Evolutionary conservation across 257 asterid genomes (phyloP).

Genomic region (Rhazya stricta): DNA sequence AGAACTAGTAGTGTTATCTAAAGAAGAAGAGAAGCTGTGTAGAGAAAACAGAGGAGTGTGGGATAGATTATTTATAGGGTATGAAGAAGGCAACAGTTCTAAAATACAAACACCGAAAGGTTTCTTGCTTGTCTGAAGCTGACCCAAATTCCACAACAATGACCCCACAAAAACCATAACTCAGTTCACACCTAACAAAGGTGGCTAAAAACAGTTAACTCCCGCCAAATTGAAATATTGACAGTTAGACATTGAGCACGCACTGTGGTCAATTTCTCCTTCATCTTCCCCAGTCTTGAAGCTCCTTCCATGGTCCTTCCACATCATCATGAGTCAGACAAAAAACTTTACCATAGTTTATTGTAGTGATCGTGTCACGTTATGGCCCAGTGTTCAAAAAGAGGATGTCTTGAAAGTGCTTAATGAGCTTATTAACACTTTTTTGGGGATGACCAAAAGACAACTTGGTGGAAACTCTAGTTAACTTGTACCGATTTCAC

Average conservation of each 20-base stretch:
- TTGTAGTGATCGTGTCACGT: constrained; percentile 27
- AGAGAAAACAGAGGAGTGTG: constrained; percentile 23
- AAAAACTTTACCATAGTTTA: constrained; percentile 25
- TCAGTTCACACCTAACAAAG: constrained; percentile 27
- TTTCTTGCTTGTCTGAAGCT: constrained; percentile 35
- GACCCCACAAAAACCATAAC: constrained; percentile 29
- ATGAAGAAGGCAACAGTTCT: constrained; percentile 13
- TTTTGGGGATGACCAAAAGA: constrained; percentile 21
- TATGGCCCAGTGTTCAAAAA: constrained; percentile 36
- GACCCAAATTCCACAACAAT: constrained; percentile 35
- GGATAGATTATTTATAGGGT: constrained; percentile 31
- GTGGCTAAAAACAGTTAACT: constrained; percentile 10
- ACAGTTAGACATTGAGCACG: constrained; percentile 18
- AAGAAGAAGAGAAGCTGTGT: constrained; percentile 22
- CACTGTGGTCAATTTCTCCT: not conserved
- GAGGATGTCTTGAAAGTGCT: constrained; percentile 29
- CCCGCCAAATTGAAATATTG: constrained; percentile 18
- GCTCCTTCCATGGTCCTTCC: constrained; percentile 18
- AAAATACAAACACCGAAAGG: constrained; percentile 33
- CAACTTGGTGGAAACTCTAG: constrained; percentile 20
- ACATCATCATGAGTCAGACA: constrained; percentile 52
- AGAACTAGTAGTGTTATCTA: not conserved
- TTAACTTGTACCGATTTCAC: constrained; percentile 17
- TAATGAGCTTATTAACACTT: constrained; percentile 22
- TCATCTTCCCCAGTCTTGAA: constrained; percentile 22